Percentiles rank a stretch among this genome's conserved stretches.
These are phyloP conservation scores for Fusarium anthophilum DNA, from an alignment of 2,329 filamentous ascomycete genomes.

Conservation along the genomic window DNA sequence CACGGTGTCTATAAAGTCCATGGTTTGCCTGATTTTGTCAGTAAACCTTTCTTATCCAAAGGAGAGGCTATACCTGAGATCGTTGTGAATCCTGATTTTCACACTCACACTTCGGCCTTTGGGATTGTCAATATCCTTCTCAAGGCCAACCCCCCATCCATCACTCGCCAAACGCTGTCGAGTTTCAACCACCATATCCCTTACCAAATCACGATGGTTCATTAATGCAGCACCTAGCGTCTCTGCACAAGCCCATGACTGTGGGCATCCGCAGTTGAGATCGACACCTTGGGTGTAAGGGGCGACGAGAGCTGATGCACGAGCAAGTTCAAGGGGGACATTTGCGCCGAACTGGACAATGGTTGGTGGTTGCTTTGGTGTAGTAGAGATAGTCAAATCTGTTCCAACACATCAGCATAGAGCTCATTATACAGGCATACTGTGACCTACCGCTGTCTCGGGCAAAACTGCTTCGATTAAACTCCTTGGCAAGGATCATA, in stretches of 20 bases:
- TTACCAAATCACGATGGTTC: constrained; percentile 71
- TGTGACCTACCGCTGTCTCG: constrained; percentile 64
- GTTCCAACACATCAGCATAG: not conserved
- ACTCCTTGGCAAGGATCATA: constrained; percentile 76
- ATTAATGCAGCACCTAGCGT: constrained; percentile 75
- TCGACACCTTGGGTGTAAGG: constrained; percentile 73
- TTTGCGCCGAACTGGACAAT: constrained; percentile 75
- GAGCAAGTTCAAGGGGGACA: constrained; percentile 67
- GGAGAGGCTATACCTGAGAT: constrained; percentile 57
- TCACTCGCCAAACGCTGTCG: constrained; percentile 60
- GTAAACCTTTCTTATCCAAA: not conserved
- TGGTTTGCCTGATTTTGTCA: constrained; percentile 54
- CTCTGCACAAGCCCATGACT: constrained; percentile 76
- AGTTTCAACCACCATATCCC: constrained; percentile 69
- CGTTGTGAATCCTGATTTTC: constrained; percentile 75
- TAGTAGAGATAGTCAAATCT: constrained; percentile 71
- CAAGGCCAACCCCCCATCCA: constrained; percentile 61
- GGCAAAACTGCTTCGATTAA: constrained; percentile 68
- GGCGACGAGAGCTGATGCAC: constrained; percentile 69
- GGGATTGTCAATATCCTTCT: constrained; percentile 54
- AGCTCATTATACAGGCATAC: not conserved
- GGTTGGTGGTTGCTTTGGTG: constrained; percentile 63
- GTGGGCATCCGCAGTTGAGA: constrained; percentile 78
- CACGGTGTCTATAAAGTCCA: constrained; percentile 71
- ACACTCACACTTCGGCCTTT: constrained; percentile 70